Evolutionary conservation across 2,329 filamentous ascomycete species (phyloP).

Genomic region (Pleomassaria siparia): DNA sequence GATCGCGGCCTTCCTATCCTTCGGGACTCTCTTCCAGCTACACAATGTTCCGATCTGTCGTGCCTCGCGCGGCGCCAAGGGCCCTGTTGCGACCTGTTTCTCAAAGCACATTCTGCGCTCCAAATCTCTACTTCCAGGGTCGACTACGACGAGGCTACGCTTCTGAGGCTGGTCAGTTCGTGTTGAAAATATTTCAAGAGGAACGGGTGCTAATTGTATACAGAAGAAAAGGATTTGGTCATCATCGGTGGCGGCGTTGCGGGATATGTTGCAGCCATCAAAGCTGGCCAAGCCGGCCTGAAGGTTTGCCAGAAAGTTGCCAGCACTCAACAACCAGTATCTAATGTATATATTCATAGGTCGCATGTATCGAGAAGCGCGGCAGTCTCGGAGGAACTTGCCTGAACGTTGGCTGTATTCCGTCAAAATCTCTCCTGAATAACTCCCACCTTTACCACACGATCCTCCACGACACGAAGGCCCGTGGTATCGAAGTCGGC

Average conservation of each 20-base stretch:
- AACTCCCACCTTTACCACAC: slow-evolving; percentile 99
- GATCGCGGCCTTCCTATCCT: slow-evolving; percentile 32
- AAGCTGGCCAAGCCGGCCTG: slow-evolving; percentile 94
- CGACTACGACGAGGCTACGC: slow-evolving; percentile 59
- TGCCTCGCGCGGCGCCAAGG: slow-evolving; percentile 54
- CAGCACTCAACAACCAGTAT: slow-evolving; percentile 1
- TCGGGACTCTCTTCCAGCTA: slow-evolving; percentile 22
- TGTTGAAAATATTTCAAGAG: slow-evolving; percentile 17
- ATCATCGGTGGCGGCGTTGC: slow-evolving; percentile 98
- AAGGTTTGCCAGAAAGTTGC: slow-evolving; percentile 63
- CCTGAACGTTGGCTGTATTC: slow-evolving; percentile 98
- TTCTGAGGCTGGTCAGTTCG: slow-evolving; percentile 52
- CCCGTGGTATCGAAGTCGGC: slow-evolving; percentile 94
- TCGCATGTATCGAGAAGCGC: slow-evolving; percentile 97
- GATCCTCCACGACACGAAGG: slow-evolving; percentile 94
- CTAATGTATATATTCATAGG: slow-evolving; percentile 55
- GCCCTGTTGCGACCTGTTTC: slow-evolving; percentile 39
- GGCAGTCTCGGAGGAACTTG: slow-evolving; percentile 93
- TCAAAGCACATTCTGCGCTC: slow-evolving; percentile 43
- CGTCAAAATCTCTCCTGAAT: slow-evolving; percentile 98
- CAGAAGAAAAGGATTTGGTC: slow-evolving; percentile 93
- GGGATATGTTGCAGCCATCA: slow-evolving; percentile 98
- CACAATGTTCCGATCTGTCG: slow-evolving; percentile 56
- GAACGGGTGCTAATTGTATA: slow-evolving; percentile 37
- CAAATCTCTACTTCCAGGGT: slow-evolving; percentile 51